Evolutionary conservation across 2,329 filamentous ascomycete species (phyloP), one percentile per base, ranked within the genome.

Genomic region (Venturia asperata): DNA sequence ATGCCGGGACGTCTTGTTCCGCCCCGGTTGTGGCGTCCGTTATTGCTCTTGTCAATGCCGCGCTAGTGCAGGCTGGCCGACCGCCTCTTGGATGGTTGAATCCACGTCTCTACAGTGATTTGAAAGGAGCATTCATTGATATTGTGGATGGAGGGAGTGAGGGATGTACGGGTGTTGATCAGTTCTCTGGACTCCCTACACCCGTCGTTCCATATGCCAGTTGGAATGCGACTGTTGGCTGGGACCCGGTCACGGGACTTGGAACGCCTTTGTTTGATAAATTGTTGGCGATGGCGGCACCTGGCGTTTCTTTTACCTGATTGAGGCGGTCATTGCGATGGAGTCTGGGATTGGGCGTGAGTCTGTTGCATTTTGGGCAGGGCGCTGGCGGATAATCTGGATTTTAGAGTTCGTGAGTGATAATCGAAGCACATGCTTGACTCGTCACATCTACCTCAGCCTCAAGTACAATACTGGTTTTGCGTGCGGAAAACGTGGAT

Each of bases 11-110:
- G 3, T 64, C 61, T 3, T 62, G 66, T 21, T 64, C 61, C 2
- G 62, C 66, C 7, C 86, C 86, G 0, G 75, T 82, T 0, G 82
- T 83, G 55, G 82, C 82, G 0, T 80, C 77, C 1, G 74, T 87
- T 27, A 73, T 87, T 30, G 78, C 80, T 0, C 77, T 87, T 15
- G 72, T 87, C 63, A 87, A 87, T 68, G 83, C 85, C 68, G 82
- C 80, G 0, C 77, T 81, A 19, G 71, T 85, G 11, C 71, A 76
- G 0, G 74, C 72, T 10, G 79, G 80, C 5, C 76, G 80, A 68
- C 68, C 77, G 0, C 72, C 77, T 0, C 71, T 84, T 64, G 83
- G 83, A 0, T 84, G 83, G 75, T 67, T 85, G 41, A 85, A 85
- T 67, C 82, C 82, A 0, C 83, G 80, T 78, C 70, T 85, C 1